Percentiles rank a stretch among this genome's conserved stretches.
Conservation (phyloP, 2,329 filamentous ascomycete genomes). For the Cladophialophora bantiana region DNA sequence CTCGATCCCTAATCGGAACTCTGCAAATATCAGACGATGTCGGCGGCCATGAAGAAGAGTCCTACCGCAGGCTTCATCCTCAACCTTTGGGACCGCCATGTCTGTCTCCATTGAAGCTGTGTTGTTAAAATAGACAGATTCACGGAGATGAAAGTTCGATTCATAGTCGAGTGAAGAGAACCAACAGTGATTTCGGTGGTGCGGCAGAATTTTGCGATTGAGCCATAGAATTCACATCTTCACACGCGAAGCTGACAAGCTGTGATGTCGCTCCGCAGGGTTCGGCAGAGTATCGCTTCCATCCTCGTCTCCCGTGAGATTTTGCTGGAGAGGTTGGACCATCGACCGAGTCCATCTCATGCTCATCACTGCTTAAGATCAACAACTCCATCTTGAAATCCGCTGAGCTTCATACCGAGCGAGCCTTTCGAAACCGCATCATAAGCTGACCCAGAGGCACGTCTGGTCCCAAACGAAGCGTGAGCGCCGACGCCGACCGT, state of each 20-base stretch:
- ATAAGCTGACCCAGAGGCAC: not conserved
- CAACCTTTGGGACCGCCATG: not conserved
- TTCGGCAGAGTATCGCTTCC: not conserved
- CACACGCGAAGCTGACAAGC: not conserved
- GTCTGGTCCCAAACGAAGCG: not conserved
- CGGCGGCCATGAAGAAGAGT: not conserved
- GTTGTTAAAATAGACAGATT: not conserved
- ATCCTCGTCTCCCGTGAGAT: not conserved
- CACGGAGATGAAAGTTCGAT: not conserved
- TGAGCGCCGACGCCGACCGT: not conserved
- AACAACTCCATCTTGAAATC: not conserved
- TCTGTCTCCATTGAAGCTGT: conserved; percentile 4
- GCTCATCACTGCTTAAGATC: not conserved
- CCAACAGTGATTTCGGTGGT: not conserved
- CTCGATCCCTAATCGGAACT: not conserved
- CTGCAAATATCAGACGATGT: not conserved
- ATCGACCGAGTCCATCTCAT: not conserved
- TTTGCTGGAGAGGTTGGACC: not conserved
- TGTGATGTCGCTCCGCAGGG: not conserved
- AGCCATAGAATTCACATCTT: not conserved
- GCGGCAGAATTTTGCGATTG: not conserved
- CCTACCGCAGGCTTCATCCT: conserved; percentile 4
- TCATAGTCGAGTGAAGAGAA: not conserved
- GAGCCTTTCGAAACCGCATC: not conserved
- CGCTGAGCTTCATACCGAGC: not conserved